These are phyloP conservation scores for Russula earlei DNA, from an alignment of 768 basidiomycete species.

Conservation along the genomic window DNA sequence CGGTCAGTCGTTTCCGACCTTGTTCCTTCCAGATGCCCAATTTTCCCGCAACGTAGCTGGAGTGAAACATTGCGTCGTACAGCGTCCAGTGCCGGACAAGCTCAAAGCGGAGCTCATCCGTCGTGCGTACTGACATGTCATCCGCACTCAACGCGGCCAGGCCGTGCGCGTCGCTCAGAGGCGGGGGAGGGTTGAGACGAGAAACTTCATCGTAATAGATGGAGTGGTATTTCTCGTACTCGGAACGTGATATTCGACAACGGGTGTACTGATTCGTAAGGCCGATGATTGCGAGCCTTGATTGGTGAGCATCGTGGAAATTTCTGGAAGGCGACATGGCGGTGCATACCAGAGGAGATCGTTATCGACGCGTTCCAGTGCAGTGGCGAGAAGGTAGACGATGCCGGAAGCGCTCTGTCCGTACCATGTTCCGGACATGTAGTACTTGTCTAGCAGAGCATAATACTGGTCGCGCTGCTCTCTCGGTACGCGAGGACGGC, in stretches of 20 bases:
- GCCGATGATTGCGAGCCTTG: constrained; percentile 86
- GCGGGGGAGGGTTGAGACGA: constrained; percentile 66
- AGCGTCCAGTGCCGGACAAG: constrained; percentile 96
- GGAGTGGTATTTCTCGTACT: constrained; percentile 73
- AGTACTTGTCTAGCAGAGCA: constrained; percentile 68
- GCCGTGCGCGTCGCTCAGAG: constrained; percentile 33
- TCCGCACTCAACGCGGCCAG: constrained; percentile 62
- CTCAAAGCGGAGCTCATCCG: constrained; percentile 89
- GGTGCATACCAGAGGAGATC: constrained; percentile 76
- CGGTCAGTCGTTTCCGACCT: constrained; percentile 81
- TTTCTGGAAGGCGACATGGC: not conserved
- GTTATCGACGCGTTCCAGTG: constrained; percentile 87
- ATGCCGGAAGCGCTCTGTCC: constrained; percentile 86
- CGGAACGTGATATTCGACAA: constrained; percentile 76
- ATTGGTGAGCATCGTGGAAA: not conserved
- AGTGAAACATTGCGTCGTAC: constrained; percentile 97
- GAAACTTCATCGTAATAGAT: constrained; percentile 88
- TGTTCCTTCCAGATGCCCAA: constrained; percentile 95
- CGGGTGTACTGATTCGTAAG: constrained; percentile 88
- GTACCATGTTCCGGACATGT: constrained; percentile 73
- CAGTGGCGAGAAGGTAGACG: constrained; percentile 81
- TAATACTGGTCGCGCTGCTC: constrained; percentile 62
- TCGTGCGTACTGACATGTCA: constrained; percentile 70
- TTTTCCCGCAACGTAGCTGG: constrained; percentile 90
- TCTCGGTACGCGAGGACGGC: constrained; percentile 50